Percentiles rank a stretch among this genome's conserved stretches.
Evolutionary conservation across 1,139 yeast genomes (phyloP).

Genomic region (Williopsis jadinii): DNA sequence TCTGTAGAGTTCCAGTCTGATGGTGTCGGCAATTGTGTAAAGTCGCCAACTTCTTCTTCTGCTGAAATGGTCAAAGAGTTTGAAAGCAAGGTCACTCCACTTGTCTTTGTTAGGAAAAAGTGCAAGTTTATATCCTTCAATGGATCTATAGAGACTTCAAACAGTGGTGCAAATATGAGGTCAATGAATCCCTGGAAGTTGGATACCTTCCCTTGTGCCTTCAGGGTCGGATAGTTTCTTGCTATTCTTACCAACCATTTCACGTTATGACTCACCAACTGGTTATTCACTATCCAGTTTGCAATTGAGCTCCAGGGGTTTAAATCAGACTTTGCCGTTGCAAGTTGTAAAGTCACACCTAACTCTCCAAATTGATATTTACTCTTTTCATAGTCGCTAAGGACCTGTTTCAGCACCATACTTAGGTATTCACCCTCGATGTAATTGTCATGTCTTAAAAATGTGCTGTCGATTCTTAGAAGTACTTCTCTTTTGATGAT

Average conservation of each 20-base stretch:
- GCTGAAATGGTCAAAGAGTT: constrained; percentile 8
- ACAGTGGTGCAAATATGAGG: constrained; percentile 16
- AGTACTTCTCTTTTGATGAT: constrained; percentile 15
- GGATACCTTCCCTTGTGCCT: constrained; percentile 4
- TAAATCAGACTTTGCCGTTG: constrained; percentile 1
- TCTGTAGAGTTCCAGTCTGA: constrained; percentile 13
- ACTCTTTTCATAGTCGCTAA: constrained; percentile 47
- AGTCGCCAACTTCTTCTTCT: constrained; percentile 14
- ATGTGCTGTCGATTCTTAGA: constrained; percentile 77
- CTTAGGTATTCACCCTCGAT: constrained; percentile 88
- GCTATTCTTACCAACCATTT: constrained; percentile 21
- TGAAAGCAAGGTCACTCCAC: constrained; percentile 17
- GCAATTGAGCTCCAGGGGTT: constrained; percentile 17
- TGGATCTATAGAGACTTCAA: constrained; percentile 20
- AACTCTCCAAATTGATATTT: constrained; percentile 22
- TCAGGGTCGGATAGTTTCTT: constrained; percentile 16
- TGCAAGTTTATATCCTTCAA: constrained; percentile 14
- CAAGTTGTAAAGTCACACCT: constrained; percentile 17
- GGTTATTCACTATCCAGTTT: constrained; percentile 18
- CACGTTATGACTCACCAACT: constrained; percentile 20
- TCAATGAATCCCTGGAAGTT: constrained; percentile 17
- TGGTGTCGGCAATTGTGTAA: constrained; percentile 9
- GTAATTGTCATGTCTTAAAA: constrained; percentile 87
- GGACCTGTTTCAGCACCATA: constrained; percentile 85
- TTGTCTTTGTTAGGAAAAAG: constrained; percentile 19